Evolutionary conservation across 257 asterid genomes (phyloP).

Genomic region (Solanum piurae): DNA sequence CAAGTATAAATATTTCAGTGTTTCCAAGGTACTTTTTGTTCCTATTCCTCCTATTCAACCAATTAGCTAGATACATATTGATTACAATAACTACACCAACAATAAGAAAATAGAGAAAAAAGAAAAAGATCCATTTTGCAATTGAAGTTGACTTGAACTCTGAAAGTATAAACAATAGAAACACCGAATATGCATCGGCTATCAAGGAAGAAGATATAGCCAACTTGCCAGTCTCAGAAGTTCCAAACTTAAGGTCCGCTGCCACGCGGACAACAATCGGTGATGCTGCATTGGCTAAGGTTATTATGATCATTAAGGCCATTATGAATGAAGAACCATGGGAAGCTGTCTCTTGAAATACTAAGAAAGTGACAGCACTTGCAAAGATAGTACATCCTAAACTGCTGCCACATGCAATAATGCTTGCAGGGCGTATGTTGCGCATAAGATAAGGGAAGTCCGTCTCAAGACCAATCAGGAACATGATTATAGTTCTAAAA

Average conservation of each 20-base stretch:
- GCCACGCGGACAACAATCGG: constrained; percentile 78
- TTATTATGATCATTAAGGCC: constrained; percentile 48
- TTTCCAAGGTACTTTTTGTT: constrained; percentile 71
- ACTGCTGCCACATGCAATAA: constrained; percentile 56
- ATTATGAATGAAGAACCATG: constrained; percentile 36
- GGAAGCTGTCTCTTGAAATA: constrained; percentile 47
- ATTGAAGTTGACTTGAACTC: constrained; percentile 13
- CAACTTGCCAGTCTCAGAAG: constrained; percentile 69
- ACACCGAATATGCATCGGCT: constrained; percentile 63
- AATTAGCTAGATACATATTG: constrained; percentile 40
- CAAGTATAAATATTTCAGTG: constrained; percentile 46
- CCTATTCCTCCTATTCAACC: constrained; percentile 73
- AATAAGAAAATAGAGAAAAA: constrained; percentile 26
- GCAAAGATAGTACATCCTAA: constrained; percentile 64
- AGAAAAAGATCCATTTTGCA: constrained; percentile 28
- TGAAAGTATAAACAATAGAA: constrained; percentile 45
- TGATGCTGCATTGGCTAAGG: constrained; percentile 75
- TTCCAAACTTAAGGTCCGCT: constrained; percentile 71
- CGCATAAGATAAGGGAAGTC: constrained; percentile 72
- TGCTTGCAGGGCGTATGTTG: constrained; percentile 49
- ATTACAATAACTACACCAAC: constrained; percentile 36
- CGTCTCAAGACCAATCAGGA: constrained; percentile 79
- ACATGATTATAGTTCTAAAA: constrained; percentile 82
- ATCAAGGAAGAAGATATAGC: constrained; percentile 72
- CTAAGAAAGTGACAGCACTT: constrained; percentile 53